Evolutionary conservation across 1,284 basidiomycete genomes (phyloP), one percentile per base, ranked within the genome.

Genomic region (Cryptococcus neoformans): DNA sequence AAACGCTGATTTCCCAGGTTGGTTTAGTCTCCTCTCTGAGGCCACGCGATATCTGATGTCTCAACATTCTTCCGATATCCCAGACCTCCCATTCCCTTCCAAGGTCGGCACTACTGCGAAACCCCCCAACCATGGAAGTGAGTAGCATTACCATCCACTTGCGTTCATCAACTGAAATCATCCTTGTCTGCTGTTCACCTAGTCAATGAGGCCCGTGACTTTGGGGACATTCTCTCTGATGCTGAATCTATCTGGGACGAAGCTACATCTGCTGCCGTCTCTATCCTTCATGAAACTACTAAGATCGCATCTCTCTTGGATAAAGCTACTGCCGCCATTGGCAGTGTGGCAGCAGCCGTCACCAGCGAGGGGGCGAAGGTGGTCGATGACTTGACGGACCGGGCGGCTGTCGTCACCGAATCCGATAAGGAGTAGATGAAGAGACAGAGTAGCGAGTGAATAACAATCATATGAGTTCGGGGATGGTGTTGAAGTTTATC

Each of bases 251-350:
- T 50, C 37, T 56, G 45, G 48, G 48, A 45, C 36, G 47, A 46
- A 17, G 57, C 53, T 9, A 58, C 53, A 36, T 47, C 57, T 2
- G 53, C 39, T 35, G n/a, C 51, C 37, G 49, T 49, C n/a, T 55
- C 51, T 21, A 14, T 59, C 42, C n/a, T 55, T 11, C 40, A 21
- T n/a, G 51, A 54, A 37, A 28, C 28, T 28, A 28, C 28, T 28
- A 28, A 28, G 28, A 28, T 28, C 28, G 28, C 28, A 28, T 28
- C 28, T 28, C 28, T 28, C 28, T 28, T 28, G 28, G 28, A 28
- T 28, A 28, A 28, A 28, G 57, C 53, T 9, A 56, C 59, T 2
- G 54, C 61, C 14, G 58, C 45, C n/a, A 44, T 53, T 14, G 57
- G 40, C 9, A 52, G 49, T 34, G 14, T 55, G 38, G 53, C 53